These are phyloP conservation scores for Pelargonium cotyledonis DNA, from an alignment of 441 rosid species.

Conservation along the genomic window DNA sequence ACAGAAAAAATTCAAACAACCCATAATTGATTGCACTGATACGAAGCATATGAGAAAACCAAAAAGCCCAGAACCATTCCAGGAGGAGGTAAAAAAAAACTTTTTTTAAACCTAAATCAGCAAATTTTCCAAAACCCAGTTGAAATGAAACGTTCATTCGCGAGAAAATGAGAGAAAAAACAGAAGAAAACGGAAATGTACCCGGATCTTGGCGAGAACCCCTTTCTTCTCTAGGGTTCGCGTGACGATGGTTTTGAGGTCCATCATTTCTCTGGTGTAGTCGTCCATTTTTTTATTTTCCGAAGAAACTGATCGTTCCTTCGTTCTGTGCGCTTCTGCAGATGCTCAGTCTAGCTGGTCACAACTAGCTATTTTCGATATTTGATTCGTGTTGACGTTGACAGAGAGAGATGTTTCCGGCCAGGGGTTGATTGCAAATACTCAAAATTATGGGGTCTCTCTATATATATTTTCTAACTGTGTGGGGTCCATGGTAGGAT, in stretches of 20 bases:
- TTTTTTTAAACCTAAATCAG: not conserved
- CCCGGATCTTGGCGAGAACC: conserved; percentile 99
- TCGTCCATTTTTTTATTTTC: conserved; percentile 58
- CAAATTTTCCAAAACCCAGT: not conserved
- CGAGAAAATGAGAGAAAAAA: not conserved
- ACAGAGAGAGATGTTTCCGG: not conserved
- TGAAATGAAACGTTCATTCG: not conserved
- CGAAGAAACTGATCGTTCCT: not conserved
- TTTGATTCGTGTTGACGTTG: not conserved
- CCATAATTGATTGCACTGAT: not conserved
- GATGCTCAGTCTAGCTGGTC: not conserved
- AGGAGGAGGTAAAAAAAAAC: not conserved
- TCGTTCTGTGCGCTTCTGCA: conserved; percentile 2
- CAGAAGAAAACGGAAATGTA: conserved; percentile 15
- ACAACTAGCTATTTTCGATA: not conserved
- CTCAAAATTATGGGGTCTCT: too few relatives aligned
- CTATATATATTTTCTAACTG: too few relatives aligned
- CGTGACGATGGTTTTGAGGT: conserved; percentile 97
- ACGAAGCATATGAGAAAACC: not conserved
- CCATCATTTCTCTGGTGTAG: conserved; percentile 98
- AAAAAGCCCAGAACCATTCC: too few relatives aligned
- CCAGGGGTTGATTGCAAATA: not conserved
- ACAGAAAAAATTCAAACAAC: not conserved
- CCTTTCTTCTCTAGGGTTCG: conserved; percentile 97
- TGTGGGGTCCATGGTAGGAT: too few relatives aligned